Conservation (phyloP, 768 basidiomycete species). For the Tephrocybe sp. region DNA sequence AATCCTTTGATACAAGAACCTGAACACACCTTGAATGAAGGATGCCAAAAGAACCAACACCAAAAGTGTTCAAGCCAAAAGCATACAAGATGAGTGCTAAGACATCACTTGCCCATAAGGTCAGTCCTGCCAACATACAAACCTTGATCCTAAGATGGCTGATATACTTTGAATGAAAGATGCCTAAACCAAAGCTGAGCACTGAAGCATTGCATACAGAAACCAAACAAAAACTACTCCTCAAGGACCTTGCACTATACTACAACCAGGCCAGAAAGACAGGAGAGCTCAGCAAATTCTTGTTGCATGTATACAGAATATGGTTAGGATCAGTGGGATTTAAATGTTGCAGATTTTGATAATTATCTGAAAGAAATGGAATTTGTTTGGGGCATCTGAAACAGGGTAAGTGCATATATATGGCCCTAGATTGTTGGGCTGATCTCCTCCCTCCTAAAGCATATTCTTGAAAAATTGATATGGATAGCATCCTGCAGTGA, state of each 20-base stretch:
- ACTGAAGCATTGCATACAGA: background rate
- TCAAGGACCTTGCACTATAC: background rate
- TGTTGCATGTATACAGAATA: background rate
- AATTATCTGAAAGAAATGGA: background rate
- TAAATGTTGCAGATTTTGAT: background rate
- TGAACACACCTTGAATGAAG: too few relatives aligned
- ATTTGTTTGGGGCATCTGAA: background rate
- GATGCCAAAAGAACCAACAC: too few relatives aligned
- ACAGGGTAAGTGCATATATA: background rate
- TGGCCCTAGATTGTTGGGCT: background rate
- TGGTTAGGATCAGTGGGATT: background rate
- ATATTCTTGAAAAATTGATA: background rate
- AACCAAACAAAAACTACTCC: background rate
- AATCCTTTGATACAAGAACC: too few relatives aligned
- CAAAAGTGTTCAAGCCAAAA: too few relatives aligned
- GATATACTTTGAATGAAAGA: background rate
- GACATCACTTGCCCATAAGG: too few relatives aligned
- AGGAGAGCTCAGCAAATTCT: background rate
- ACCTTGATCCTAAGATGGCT: too few relatives aligned
- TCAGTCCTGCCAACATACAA: too few relatives aligned
- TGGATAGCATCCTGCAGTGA: background rate
- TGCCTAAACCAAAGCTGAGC: background rate
- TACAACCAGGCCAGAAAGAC: background rate
- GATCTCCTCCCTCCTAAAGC: background rate
- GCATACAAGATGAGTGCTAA: too few relatives aligned